phyloP scores from a whole-genome alignment of 148 eudicot genomes.

The Camellia lanceoleosa region DNA sequence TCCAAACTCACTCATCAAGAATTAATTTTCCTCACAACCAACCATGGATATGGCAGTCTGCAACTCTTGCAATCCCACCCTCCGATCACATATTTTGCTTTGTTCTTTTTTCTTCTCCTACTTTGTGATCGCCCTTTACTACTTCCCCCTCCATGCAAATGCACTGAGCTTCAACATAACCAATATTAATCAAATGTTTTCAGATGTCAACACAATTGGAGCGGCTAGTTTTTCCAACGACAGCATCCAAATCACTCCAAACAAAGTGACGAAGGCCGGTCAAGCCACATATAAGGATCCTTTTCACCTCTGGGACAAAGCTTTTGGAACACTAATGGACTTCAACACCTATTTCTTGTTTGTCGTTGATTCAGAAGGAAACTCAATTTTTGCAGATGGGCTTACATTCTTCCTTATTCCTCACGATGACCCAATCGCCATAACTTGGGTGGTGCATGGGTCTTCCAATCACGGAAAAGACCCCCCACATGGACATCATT shows the following conservation, averaged over 20 bases:
- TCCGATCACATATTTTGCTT: no score
- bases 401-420: constrained; percentile 1
- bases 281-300: constrained; percentile 9
- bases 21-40: no score
- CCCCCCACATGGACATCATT: neutral
- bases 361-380: constrained; percentile 11
- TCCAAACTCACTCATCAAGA: no score
- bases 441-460: neutral
- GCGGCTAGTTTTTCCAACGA: constrained; percentile 13
- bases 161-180: constrained; percentile 5
- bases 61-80: no score
- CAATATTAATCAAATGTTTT: neutral
- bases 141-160: no score
- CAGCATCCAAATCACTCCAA: constrained; percentile 19
- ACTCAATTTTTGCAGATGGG: neutral
- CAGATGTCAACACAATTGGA: neutral
- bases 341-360: constrained; percentile 13
- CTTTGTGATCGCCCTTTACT: no score
- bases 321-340: neutral
- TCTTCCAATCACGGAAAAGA: neutral
- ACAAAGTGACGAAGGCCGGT: neutral
- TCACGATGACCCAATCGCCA: neutral
- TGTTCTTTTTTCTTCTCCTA: no score
- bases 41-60: no score
- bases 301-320: constrained; percentile 20